A percentile compares a stretch with the other conserved stretches of the same genome.
phyloP scores from a whole-genome alignment of 1,284 basidiomycete species.

The Thecaphora thlaspeos region DNA sequence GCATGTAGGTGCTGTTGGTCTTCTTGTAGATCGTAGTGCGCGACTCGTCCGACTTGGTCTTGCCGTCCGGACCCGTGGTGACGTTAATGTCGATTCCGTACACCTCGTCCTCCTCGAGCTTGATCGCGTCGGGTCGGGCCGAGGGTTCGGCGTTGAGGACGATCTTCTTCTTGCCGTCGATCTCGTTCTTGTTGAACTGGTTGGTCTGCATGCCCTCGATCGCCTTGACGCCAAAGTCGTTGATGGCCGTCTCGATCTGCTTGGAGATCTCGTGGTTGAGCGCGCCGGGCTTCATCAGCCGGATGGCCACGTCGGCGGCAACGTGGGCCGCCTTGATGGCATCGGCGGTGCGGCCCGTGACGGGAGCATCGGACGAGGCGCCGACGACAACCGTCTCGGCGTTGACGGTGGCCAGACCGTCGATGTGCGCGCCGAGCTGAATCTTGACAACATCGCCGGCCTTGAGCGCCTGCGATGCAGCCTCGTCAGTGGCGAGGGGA shows the following conservation, averaged over 20 bases:
- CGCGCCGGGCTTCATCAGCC: slow-evolving; percentile 65
- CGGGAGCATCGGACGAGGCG: slow-evolving; percentile 75
- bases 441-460: slow-evolving; percentile 94
- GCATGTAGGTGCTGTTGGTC: slow-evolving; percentile 80
- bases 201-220: slow-evolving; percentile 73
- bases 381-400: slow-evolving; percentile 69
- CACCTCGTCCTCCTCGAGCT: slow-evolving; percentile 78
- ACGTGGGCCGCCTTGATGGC: slow-evolving; percentile 88
- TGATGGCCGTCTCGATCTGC: slow-evolving; percentile 69
- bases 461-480: slow-evolving; percentile 64
- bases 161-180: slow-evolving; percentile 60
- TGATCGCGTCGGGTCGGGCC: slow-evolving; percentile 46
- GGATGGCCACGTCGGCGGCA: slow-evolving; percentile 79
- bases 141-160: slow-evolving; percentile 45
- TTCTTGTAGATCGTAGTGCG: slow-evolving; percentile 92
- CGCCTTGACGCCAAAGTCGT: slow-evolving; percentile 56
- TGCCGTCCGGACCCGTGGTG: slow-evolving; percentile 50
- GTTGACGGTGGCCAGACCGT: slow-evolving; percentile 80
- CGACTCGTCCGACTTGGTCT: slow-evolving; percentile 77
- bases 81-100: slow-evolving; percentile 93
- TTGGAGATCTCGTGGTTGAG: slow-evolving; percentile 96
- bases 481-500: slow-evolving; percentile 65
- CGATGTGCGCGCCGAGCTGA: slow-evolving; percentile 93
- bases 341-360: slow-evolving; percentile 82
- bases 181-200: slow-evolving; percentile 92